phyloP scores from a whole-genome alignment of 208 protist genomes.

The Acanthamoeba royreba region DNA sequence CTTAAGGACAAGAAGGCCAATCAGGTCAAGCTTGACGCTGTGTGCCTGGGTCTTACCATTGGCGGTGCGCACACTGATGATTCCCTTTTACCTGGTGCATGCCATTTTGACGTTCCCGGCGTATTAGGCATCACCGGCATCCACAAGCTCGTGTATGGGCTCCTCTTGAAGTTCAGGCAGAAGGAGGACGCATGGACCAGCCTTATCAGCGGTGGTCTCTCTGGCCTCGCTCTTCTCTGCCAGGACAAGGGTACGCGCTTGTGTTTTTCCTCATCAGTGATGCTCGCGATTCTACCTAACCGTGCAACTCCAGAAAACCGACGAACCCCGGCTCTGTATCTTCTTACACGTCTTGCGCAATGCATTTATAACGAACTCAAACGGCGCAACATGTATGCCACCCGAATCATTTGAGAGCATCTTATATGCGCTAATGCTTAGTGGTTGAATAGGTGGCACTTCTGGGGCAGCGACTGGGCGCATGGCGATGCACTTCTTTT shows the following conservation, averaged over 20 bases:
- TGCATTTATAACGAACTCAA: slow-evolving; percentile 16
- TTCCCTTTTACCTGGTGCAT: neutral
- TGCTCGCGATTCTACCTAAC: too few species aligned
- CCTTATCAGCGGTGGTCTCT: neutral
- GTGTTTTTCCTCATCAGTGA: too few species aligned
- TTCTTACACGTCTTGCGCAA: neutral
- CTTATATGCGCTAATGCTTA: neutral
- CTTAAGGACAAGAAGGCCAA: neutral
- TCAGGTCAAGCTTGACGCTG: neutral
- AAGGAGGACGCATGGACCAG: neutral
- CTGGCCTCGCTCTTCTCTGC: neutral
- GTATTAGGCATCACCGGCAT: neutral
- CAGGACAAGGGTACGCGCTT: neutral
- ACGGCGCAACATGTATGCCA: neutral
- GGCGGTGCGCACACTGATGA: neutral
- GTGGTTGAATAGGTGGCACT: neutral
- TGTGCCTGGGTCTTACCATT: neutral
- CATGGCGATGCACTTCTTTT: neutral
- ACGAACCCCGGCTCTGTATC: neutral
- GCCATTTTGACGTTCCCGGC: too few species aligned
- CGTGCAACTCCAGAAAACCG: neutral
- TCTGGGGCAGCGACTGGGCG: neutral
- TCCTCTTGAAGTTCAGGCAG: neutral
- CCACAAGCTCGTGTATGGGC: neutral
- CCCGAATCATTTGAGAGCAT: neutral